These are phyloP conservation scores for Cyclaneusma minus DNA, from an alignment of 2,329 filamentous ascomycete species.

Conservation along the genomic window DNA sequence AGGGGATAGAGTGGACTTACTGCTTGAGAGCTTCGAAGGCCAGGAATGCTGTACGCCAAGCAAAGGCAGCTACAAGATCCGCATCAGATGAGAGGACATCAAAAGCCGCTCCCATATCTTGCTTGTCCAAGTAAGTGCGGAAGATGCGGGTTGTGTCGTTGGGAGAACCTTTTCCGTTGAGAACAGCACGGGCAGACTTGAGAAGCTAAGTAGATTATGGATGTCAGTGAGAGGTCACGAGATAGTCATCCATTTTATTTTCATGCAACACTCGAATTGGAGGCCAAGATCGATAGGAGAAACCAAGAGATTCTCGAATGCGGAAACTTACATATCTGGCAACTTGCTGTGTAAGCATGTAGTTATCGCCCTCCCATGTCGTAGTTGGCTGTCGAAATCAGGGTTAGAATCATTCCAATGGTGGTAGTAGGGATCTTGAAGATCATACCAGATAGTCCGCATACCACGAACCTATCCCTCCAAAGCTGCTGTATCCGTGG, in stretches of 20 bases:
- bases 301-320: constrained; percentile 4
- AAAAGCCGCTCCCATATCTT: constrained; percentile 58
- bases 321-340: constrained; percentile 42
- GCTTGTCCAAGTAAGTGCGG: constrained; percentile 43
- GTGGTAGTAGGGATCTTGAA: constrained; percentile 42
- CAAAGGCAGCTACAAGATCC: constrained; percentile 59
- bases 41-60: constrained; percentile 58
- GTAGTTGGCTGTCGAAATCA: constrained; percentile 17
- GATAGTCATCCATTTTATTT: no score
- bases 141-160: constrained; percentile 59
- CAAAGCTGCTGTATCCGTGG: constrained; percentile 61
- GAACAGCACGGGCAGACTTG: constrained; percentile 56
- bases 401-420: no score
- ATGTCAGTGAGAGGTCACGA: neutral
- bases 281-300: no score
- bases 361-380: constrained; percentile 70
- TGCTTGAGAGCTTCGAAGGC: constrained; percentile 64
- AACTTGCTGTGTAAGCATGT: constrained; percentile 71
- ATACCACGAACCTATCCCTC: constrained; percentile 62
- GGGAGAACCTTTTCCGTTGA: constrained; percentile 44
- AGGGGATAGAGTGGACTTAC: no score
- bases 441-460: constrained; percentile 66
- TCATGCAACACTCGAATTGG: no score
- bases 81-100: constrained; percentile 56
- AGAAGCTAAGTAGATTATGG: constrained; percentile 32